A percentile compares a stretch with the other conserved stretches of the same genome.
Conservation (phyloP, 768 basidiomycete genomes). For the Candolleomyces aberdarensis region DNA sequence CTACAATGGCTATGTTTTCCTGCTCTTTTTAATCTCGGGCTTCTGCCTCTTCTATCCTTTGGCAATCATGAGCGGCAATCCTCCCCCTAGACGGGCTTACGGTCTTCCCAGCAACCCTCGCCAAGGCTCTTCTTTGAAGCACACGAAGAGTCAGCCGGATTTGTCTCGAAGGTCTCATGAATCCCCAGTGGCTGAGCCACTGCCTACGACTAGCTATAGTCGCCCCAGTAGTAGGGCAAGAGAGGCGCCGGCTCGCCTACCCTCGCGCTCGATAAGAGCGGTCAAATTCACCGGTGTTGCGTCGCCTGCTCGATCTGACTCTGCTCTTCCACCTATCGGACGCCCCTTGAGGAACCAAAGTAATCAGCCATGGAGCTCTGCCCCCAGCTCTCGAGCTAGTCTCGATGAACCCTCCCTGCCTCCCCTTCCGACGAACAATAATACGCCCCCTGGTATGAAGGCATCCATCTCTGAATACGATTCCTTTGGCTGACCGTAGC, state of each 20-base stretch:
- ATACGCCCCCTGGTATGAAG: neutral
- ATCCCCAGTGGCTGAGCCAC: neutral
- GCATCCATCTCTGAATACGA: neutral
- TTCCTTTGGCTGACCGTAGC: neutral
- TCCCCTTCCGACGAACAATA: neutral
- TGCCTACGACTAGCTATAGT: neutral
- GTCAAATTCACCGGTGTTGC: neutral
- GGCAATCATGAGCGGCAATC: conserved; percentile 9
- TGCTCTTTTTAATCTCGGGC: neutral
- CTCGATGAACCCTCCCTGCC: neutral
- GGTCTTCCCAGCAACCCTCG: conserved; percentile 25
- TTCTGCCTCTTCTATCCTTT: neutral
- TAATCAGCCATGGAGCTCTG: neutral
- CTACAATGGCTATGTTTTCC: neutral
- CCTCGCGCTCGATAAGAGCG: neutral
- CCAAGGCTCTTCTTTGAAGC: neutral
- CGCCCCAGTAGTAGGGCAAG: neutral
- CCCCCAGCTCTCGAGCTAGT: neutral
- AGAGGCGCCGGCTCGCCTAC: neutral
- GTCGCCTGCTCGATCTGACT: neutral
- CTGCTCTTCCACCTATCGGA: neutral
- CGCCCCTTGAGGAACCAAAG: neutral
- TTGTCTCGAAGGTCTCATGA: neutral
- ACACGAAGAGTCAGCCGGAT: neutral
- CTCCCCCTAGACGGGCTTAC: conserved; percentile 10